Base-by-base conservation (phyloP, 2,329 filamentous ascomycete genomes). In the Clonostachys rhizophaga region DNA sequence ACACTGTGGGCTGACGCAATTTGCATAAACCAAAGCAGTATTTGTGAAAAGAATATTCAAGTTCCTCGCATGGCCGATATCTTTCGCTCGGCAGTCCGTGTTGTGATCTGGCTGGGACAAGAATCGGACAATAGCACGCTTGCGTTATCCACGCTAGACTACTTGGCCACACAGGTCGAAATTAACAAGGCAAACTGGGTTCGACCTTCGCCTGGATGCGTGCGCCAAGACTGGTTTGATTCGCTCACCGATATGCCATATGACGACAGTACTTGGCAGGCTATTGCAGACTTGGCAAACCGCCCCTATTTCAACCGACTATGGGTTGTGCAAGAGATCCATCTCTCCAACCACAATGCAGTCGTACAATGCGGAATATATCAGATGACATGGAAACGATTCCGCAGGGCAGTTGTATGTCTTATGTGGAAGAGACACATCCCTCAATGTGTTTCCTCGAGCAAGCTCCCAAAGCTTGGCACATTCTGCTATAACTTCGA, bases 1-100 rank as follows among this genome's bases (percentile, higher is more conserved):
- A 16, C 16, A 16, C 35, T 58, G 17, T 61, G 56, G 56, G 40
- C 54, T 7, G 57, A 60, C 18, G 55, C 55, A 2, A 47, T 58
- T 5, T 56, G 57, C 39, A 55, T 59, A 43, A 47, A 59, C 24
- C 55, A 60, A 48, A 20, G 14, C 7, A 46, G 58, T 16, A 7
- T 50, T 2, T 40, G 20, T 1, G 56, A 60, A 37, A 53, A 53
- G 16, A 47, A 47, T 2, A 33, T 33, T 1, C 52, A 57, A 11
- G 53, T 60, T 9, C 44, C 47, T 3, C 49, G 48, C 37, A 60
- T 59, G 55, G 50, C 44, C 2, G 40, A 52, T 1, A 56, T 61
- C 16, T 61, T 49, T 24, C 42, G 43, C 12, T 24, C 24, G 12
- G 55, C 56, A 2, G 5, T 37, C 4, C 53, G 50, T 5, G 54